Evolutionary conservation across 805 yeast species (phyloP).

Genomic region (Saccharomycopsis selenospora): DNA sequence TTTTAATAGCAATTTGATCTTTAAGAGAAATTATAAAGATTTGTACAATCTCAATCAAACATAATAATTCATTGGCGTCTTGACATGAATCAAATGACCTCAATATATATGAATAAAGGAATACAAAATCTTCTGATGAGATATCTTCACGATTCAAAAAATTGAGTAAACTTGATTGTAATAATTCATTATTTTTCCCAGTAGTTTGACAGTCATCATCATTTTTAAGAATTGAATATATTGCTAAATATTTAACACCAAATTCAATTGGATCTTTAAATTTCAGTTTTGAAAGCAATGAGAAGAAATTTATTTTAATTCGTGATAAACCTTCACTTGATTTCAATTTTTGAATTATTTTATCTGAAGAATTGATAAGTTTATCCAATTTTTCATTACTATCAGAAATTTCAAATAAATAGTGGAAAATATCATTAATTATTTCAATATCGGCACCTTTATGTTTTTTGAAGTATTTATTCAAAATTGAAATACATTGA

Average conservation of each 20-base stretch:
- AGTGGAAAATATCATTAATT: neutral
- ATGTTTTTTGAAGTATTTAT: neutral
- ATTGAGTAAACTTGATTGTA: conserved; percentile 1
- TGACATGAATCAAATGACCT: neutral
- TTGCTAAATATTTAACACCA: neutral
- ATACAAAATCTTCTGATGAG: neutral
- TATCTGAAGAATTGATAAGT: neutral
- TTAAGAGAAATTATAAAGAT: no score
- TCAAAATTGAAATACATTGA: neutral
- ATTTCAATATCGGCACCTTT: neutral
- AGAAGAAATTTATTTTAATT: neutral
- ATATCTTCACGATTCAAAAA: neutral
- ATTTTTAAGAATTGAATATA: neutral
- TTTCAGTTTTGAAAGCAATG: neutral
- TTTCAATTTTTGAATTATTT: neutral
- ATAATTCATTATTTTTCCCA: neutral
- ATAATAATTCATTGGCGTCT: no score
- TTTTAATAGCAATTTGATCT: no score
- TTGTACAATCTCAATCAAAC: no score
- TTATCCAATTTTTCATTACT: neutral
- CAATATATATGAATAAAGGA: conserved; percentile 7
- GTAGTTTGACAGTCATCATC: neutral
- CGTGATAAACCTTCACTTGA: neutral
- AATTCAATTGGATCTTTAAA: neutral
- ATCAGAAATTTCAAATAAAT: neutral